Evolutionary conservation across 2,329 filamentous ascomycete genomes (phyloP).

Genomic region (Ophiostoma ulmi): DNA sequence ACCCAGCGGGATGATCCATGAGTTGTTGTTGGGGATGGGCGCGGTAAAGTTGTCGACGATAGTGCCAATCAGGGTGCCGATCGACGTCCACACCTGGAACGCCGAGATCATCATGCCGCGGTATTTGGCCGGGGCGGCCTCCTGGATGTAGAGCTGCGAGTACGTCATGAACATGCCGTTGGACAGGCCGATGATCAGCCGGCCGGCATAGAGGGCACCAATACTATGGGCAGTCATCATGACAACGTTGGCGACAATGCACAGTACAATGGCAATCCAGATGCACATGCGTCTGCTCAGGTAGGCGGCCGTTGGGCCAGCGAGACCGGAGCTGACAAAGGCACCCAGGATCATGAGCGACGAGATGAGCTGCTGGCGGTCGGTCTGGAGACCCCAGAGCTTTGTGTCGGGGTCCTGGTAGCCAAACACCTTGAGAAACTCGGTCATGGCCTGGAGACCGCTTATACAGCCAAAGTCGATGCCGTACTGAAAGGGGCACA

Average conservation of each 20-base stretch:
- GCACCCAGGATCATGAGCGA: constrained; percentile 46
- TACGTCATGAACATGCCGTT: constrained; percentile 56
- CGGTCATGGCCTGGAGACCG: constrained; percentile 37
- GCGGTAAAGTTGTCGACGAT: constrained; percentile 48
- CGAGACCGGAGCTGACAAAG: constrained; percentile 41
- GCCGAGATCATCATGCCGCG: constrained; percentile 37
- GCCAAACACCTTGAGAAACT: constrained; percentile 43
- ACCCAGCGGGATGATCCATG: constrained; percentile 40
- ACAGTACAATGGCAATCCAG: constrained; percentile 46
- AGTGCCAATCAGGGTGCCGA: constrained; percentile 41
- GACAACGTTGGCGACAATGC: constrained; percentile 48
- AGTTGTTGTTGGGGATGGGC: constrained; percentile 34
- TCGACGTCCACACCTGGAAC: constrained; percentile 34
- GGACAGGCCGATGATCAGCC: constrained; percentile 51
- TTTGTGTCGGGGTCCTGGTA: constrained; percentile 35
- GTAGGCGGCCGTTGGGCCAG: constrained; percentile 37
- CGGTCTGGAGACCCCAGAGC: constrained; percentile 43
- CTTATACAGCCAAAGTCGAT: constrained; percentile 34
- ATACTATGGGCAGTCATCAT: constrained; percentile 54
- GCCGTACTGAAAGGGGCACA: constrained; percentile 50
- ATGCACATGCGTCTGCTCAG: constrained; percentile 37
- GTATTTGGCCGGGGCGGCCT: constrained; percentile 33
- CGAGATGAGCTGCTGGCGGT: constrained; percentile 45
- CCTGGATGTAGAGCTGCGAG: constrained; percentile 38
- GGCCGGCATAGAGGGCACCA: constrained; percentile 50